Percentiles rank a stretch among this genome's conserved stretches.
Evolutionary conservation across 129 eudicot species (phyloP).

Genomic region (Pseudognaphalium luteoalbum): DNA sequence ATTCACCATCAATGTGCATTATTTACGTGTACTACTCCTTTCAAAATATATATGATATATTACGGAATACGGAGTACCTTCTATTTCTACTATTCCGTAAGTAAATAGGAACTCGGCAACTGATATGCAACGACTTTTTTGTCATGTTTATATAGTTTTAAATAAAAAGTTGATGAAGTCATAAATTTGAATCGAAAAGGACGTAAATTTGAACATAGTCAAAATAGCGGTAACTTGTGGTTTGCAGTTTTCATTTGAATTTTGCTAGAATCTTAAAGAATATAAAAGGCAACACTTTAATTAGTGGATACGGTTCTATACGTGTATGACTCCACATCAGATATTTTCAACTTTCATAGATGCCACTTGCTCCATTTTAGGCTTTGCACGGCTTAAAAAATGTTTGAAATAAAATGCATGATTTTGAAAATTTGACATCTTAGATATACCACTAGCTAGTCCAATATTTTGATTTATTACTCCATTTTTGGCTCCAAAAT

Average conservation of each 20-base stretch:
- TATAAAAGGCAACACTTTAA: not conserved
- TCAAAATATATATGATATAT: too few relatives aligned
- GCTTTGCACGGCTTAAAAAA: not conserved
- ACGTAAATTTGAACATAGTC: slow-evolving; percentile 25
- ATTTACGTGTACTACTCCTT: too few relatives aligned
- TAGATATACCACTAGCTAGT: too few relatives aligned
- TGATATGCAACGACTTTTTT: slow-evolving; percentile 17
- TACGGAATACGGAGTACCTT: too few relatives aligned
- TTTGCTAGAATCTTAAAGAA: not conserved
- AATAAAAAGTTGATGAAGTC: not conserved
- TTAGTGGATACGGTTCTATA: slow-evolving; percentile 8
- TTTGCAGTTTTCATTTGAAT: slow-evolving; percentile 22
- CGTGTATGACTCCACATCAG: not conserved
- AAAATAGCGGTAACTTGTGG: slow-evolving; percentile 31
- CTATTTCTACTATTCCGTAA: too few relatives aligned
- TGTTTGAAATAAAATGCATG: too few relatives aligned
- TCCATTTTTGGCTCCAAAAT: slow-evolving; percentile 27
- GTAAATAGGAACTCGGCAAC: too few relatives aligned
- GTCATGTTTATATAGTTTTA: slow-evolving; percentile 21
- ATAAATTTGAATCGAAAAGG: not conserved
- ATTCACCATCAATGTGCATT: too few relatives aligned
- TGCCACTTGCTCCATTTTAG: not conserved
- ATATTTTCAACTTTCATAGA: slow-evolving; percentile 27
- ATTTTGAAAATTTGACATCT: too few relatives aligned
- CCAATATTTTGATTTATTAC: not conserved